Conservation (phyloP, 176 grass and related monocot genomes). For the Dactylis glomerata region DNA sequence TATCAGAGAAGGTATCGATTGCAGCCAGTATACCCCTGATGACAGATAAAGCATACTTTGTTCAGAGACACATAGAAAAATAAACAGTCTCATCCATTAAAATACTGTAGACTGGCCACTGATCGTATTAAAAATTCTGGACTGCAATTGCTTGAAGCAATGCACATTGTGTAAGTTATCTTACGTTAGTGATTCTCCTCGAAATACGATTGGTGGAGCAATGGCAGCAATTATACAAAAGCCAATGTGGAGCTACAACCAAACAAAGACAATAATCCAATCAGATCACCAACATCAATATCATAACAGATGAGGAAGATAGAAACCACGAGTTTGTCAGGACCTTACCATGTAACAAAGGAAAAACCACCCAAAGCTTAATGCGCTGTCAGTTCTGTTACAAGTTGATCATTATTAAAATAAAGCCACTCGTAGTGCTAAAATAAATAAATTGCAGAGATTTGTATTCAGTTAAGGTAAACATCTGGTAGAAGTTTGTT, state of each 20-base stretch:
- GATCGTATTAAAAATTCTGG: neutral
- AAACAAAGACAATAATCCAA: constrained; percentile 16
- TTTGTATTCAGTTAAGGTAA: constrained; percentile 4
- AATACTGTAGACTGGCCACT: neutral
- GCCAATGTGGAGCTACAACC: constrained; percentile 53
- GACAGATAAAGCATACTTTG: constrained; percentile 11
- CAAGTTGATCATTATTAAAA: constrained; percentile 29
- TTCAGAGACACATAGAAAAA: constrained; percentile 12
- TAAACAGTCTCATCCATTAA: neutral
- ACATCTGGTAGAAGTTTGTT: neutral
- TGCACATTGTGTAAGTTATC: neutral
- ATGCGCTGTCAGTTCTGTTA: constrained; percentile 62
- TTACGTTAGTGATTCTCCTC: constrained; percentile 66
- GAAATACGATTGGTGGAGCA: constrained; percentile 59
- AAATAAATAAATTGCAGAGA: neutral
- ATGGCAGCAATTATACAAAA: constrained; percentile 70
- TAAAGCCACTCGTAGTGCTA: neutral
- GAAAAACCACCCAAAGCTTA: constrained; percentile 78
- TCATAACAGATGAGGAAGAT: constrained; percentile 19
- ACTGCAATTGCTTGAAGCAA: neutral
- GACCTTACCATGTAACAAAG: constrained; percentile 60
- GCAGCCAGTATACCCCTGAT: constrained; percentile 87
- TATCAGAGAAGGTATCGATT: constrained; percentile 82
- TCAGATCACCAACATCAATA: constrained; percentile 7
- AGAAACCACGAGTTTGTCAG: neutral